phyloP scores from a whole-genome alignment of 2,329 filamentous ascomycete genomes.

The Shiraia sp. region DNA sequence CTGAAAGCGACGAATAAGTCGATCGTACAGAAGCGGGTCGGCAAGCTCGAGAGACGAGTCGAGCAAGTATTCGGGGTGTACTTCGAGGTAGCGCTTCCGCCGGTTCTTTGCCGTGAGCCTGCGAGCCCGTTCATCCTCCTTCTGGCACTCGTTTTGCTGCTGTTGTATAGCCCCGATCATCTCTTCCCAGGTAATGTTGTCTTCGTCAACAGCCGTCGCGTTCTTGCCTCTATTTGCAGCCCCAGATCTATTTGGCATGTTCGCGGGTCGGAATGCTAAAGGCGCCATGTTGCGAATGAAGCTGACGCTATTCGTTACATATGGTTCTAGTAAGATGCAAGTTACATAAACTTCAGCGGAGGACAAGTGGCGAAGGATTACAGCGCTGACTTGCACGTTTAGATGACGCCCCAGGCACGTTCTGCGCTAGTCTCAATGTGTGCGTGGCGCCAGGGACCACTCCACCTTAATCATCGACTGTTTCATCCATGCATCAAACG shows the following conservation, averaged over 20 bases:
- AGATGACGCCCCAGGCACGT: no score
- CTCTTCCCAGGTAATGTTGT: no score
- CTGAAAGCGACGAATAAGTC: conserved; percentile 76
- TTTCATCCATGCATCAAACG: conserved; percentile 41
- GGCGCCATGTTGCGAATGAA: conserved; percentile 33
- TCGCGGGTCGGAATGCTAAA: conserved; percentile 26
- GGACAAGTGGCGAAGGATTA: no score
- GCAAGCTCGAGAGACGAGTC: conserved; percentile 64
- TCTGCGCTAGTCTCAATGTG: conserved; percentile 25
- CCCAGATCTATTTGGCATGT: conserved; percentile 11
- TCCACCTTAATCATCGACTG: conserved; percentile 29
- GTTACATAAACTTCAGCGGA: no score
- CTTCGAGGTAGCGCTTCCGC: conserved; percentile 73
- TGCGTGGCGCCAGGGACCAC: conserved; percentile 18
- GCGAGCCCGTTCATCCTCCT: conserved; percentile 22
- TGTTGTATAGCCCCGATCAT: no score
- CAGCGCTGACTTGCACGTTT: no score
- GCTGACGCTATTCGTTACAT: no score
- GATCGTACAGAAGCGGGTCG: conserved; percentile 81
- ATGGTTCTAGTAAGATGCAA: no score
- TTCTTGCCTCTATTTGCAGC: conserved; percentile 1
- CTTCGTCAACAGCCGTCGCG: no score
- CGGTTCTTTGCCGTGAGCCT: conserved; percentile 70
- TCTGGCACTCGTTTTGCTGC: conserved; percentile 6
- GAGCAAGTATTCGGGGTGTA: conserved; percentile 73